A percentile compares a stretch with the other conserved stretches of the same genome.
phyloP scores from a whole-genome alignment of 2,329 filamentous ascomycete species.

The Laburnicola sp. region DNA sequence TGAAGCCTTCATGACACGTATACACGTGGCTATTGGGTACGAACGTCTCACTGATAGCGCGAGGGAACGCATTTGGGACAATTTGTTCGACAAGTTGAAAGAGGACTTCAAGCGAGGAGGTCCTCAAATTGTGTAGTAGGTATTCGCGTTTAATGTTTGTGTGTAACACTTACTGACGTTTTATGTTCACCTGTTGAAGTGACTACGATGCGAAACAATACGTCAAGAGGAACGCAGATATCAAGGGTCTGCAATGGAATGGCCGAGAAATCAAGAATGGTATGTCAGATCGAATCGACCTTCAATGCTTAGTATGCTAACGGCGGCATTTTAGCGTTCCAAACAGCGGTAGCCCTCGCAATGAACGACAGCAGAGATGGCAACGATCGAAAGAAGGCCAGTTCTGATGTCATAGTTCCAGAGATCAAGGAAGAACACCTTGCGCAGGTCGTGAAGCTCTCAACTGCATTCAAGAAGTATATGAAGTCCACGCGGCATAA shows the following conservation, averaged over 20 bases:
- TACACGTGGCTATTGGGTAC: conserved; percentile 15
- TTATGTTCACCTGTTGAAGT: too few species aligned
- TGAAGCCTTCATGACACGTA: conserved; percentile 21
- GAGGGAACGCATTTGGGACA: conserved; percentile 15
- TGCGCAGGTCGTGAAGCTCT: background rate
- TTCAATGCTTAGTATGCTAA: background rate
- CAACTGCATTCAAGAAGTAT: background rate
- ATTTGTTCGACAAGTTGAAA: conserved; percentile 7
- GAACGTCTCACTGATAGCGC: conserved; percentile 1
- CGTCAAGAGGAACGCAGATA: conserved; percentile 6
- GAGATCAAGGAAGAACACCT: background rate
- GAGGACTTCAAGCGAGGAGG: background rate
- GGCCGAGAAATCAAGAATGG: conserved; percentile 33
- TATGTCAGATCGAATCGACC: background rate
- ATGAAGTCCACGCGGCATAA: background rate
- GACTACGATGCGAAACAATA: conserved; percentile 10
- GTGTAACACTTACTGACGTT: too few species aligned
- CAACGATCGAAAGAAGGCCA: background rate
- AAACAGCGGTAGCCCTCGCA: background rate
- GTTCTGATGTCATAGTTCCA: background rate
- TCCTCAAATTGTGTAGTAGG: background rate
- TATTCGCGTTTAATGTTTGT: too few species aligned
- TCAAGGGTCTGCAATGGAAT: conserved; percentile 24
- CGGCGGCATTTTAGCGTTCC: background rate
- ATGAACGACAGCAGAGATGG: background rate